Conservation (phyloP, 164 flowering plant genomes). For the Aristolochia californica region DNA sequence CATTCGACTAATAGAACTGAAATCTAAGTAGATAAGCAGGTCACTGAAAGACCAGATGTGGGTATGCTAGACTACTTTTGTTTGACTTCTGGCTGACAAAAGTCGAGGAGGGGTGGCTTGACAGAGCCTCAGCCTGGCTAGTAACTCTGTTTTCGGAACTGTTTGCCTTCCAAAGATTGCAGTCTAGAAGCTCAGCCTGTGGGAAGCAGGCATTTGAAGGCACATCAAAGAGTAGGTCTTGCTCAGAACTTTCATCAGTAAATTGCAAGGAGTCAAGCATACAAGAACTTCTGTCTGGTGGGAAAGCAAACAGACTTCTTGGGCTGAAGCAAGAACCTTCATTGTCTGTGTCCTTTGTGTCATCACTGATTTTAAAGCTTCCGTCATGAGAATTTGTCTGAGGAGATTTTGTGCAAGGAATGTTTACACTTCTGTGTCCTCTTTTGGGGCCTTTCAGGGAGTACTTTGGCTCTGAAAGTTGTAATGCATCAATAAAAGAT, state of each 20-base stretch:
- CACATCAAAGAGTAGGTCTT: slow-evolving; percentile 75
- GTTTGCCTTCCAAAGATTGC: slow-evolving; percentile 7
- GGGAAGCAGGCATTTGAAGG: slow-evolving; percentile 70
- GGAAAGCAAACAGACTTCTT: slow-evolving; percentile 51
- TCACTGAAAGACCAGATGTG: slow-evolving; percentile 1
- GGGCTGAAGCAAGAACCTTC: slow-evolving; percentile 57
- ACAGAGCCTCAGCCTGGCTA: slow-evolving; percentile 1
- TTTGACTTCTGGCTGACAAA: slow-evolving; percentile 4
- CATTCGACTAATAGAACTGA: not conserved
- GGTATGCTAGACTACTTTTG: slow-evolving; percentile 3
- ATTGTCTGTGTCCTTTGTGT: slow-evolving; percentile 35
- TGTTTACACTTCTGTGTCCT: slow-evolving; percentile 3
- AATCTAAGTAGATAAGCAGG: not conserved
- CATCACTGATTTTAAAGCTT: slow-evolving; percentile 24
- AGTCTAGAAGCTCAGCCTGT: slow-evolving; percentile 70
- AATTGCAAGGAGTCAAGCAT: slow-evolving; percentile 45
- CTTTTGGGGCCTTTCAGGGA: slow-evolving; percentile 43
- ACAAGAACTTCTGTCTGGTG: slow-evolving; percentile 43
- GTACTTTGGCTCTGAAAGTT: slow-evolving; percentile 39
- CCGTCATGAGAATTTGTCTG: slow-evolving; percentile 2
- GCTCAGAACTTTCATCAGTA: slow-evolving; percentile 51
- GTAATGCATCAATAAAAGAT: not conserved
- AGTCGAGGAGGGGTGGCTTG: not conserved
- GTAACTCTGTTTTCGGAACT: not conserved
- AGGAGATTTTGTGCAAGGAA: slow-evolving; percentile 4